A percentile compares a stretch with the other conserved stretches of the same genome.
These are phyloP conservation scores for Tetrapisispora phaffii DNA, from an alignment of 805 yeast genomes.

Conservation along the genomic window DNA sequence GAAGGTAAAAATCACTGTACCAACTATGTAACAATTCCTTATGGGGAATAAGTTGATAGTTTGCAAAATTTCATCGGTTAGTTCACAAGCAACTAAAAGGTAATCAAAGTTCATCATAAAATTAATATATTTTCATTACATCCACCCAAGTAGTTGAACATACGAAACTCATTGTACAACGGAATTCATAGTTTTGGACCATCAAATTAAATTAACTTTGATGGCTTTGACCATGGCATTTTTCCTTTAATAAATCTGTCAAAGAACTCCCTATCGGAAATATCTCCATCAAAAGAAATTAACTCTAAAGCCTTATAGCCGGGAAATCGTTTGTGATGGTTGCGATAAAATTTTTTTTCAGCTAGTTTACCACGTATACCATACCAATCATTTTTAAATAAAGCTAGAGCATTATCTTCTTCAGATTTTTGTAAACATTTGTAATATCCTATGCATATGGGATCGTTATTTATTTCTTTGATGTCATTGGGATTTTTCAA, in stretches of 20 bases:
- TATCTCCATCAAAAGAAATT: constrained; percentile 7
- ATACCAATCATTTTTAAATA: constrained; percentile 47
- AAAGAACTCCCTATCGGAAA: constrained; percentile 14
- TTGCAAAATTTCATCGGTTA: no score
- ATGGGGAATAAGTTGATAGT: no score
- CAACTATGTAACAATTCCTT: no score
- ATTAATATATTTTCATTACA: no score
- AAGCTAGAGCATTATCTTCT: constrained; percentile 40
- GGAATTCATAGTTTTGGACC: no score
- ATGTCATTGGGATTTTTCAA: neutral
- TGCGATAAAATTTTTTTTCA: constrained; percentile 42
- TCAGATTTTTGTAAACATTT: constrained; percentile 41
- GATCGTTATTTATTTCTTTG: neutral
- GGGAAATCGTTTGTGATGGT: constrained; percentile 43
- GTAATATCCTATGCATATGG: constrained; percentile 32
- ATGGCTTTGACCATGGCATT: constrained; percentile 26
- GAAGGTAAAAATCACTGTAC: no score
- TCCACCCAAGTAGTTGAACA: no score
- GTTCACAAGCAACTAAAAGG: no score
- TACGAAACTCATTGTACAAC: no score
- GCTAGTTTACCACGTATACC: constrained; percentile 40
- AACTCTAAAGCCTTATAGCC: constrained; percentile 24
- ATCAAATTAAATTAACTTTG: no score
- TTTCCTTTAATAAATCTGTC: constrained; percentile 14
- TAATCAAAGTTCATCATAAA: no score